Evolutionary conservation across 1,284 basidiomycete genomes (phyloP), one percentile per base, ranked within the genome.

Genomic region (Puccinia coronata): DNA sequence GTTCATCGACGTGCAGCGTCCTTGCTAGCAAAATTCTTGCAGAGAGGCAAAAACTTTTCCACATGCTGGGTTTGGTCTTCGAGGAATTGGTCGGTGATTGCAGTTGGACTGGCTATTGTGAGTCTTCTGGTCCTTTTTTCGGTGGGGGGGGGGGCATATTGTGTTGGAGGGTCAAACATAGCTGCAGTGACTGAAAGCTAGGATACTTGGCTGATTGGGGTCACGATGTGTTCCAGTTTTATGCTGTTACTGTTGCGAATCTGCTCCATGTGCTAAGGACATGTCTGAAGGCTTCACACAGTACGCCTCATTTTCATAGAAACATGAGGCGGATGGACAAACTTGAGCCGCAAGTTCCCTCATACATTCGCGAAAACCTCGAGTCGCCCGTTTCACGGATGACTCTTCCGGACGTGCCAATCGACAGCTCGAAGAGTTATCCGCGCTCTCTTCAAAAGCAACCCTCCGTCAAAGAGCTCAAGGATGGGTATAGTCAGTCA

Each of bases 51-150:
- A 49, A 34, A 41, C 16, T 80, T 80, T 65, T 43, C 67, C 12
- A 49, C 14, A 1, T 57, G 51, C 59, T 70, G 57, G 70, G 23
- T 70, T 41, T 80, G 78, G 69, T 70, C 78, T 51, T 71, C 78
- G 23, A 61, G 57, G 69, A 72, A 36, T 23, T 80, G 78, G 78
- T 59, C 70, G 31, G 23, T 47, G 6, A 80, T 80, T 31, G 78
- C 70, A 16, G 31, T 73, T 28, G 23, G 47, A 34, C 78, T 80
- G 31, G 78, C 78, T 61, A 14, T 63, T n/a, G 78, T 80, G 65
- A 80, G 78, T 31, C 36, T 55, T 41, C 49, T 47, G 55, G n/a
- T 47, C 8, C 23, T 39, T n/a, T 76, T 4, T 36, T n/a, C n/a
- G n/a, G n/a, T n/a, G n/a, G n/a, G n/a, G n/a, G n/a, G n/a, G n/a